A percentile compares a stretch with the other conserved stretches of the same genome.
Evolutionary conservation across 2,329 filamentous ascomycete genomes (phyloP).

Genomic region (Microdochium bolleyi): DNA sequence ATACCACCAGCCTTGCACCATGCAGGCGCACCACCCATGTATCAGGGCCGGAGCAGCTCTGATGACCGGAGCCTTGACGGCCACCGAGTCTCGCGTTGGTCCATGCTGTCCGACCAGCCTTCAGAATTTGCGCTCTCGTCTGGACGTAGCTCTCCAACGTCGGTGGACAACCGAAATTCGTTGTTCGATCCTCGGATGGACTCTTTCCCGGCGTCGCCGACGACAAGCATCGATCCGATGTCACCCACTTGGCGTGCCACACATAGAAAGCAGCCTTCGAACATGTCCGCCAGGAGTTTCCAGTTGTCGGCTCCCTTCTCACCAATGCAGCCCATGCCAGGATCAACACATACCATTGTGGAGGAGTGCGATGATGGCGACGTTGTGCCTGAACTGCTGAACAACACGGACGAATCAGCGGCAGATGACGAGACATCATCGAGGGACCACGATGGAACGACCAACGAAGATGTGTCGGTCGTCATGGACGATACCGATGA

Average conservation of each 20-base stretch:
- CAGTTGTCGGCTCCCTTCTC: slow-evolving; percentile 19
- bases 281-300: slow-evolving; percentile 44
- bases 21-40: slow-evolving; percentile 28
- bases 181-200: slow-evolving; percentile 73
- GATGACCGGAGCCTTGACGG: background rate
- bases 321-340: slow-evolving; percentile 10
- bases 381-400: slow-evolving; percentile 18
- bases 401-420: slow-evolving; percentile 25
- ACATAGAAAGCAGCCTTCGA: slow-evolving; percentile 49
- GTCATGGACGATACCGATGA: slow-evolving; percentile 16
- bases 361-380: slow-evolving; percentile 23
- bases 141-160: slow-evolving; percentile 72
- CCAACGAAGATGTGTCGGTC: slow-evolving; percentile 19
- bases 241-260: slow-evolving; percentile 47
- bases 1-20: slow-evolving; percentile 38
- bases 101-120: slow-evolving; percentile 50
- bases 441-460: slow-evolving; percentile 7
- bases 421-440: slow-evolving; percentile 18
- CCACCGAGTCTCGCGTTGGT: slow-evolving; percentile 53
- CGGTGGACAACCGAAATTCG: slow-evolving; percentile 57
- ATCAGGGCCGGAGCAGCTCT: slow-evolving; percentile 19
- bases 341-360: slow-evolving; percentile 16
- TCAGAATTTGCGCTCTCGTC: slow-evolving; percentile 65
- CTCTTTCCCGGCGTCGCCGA: slow-evolving; percentile 70
- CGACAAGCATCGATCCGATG: slow-evolving; percentile 64